phyloP scores from a whole-genome alignment of 768 basidiomycete genomes.

The Hericium rajendrae region DNA sequence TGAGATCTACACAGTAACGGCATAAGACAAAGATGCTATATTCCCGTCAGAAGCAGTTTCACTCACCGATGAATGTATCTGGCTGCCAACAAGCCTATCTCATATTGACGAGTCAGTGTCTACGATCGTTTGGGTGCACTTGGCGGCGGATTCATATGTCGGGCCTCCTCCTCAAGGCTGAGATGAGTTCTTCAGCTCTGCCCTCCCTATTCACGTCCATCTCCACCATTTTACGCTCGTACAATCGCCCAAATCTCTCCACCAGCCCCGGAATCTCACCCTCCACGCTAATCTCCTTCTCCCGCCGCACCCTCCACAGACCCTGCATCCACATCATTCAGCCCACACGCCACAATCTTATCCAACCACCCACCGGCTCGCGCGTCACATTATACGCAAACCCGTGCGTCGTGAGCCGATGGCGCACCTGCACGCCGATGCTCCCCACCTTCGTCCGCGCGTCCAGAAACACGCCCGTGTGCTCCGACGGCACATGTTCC shows the following conservation, averaged over 20 bases:
- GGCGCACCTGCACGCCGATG: slow-evolving; percentile 93
- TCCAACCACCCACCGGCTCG: slow-evolving; percentile 85
- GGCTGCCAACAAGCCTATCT: too few species aligned
- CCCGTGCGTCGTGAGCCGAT: slow-evolving; percentile 90
- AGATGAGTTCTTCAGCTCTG: slow-evolving; percentile 17
- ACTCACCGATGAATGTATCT: too few species aligned
- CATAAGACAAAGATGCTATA: too few species aligned
- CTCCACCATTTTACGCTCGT: slow-evolving; percentile 21
- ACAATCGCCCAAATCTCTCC: slow-evolving; percentile 19
- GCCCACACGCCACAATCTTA: slow-evolving; percentile 82
- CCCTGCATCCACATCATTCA: slow-evolving; percentile 72
- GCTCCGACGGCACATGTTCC: slow-evolving; percentile 48
- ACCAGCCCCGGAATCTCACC: slow-evolving; percentile 43
- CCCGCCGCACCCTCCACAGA: slow-evolving; percentile 45
- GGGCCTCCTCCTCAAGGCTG: slow-evolving; percentile 15
- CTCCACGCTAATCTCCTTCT: slow-evolving; percentile 30
- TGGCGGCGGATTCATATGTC: neutral
- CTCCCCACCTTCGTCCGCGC: slow-evolving; percentile 81
- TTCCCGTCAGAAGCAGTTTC: too few species aligned
- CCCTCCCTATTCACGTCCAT: slow-evolving; percentile 16
- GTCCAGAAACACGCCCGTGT: slow-evolving; percentile 87
- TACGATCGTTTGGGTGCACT: too few species aligned
- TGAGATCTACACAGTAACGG: too few species aligned
- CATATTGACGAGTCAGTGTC: too few species aligned
- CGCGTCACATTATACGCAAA: slow-evolving; percentile 85